Evolutionary conservation across 805 yeast species (phyloP), one percentile per base, ranked within the genome.

Genomic region (Saccharomycopsis capsularis): DNA sequence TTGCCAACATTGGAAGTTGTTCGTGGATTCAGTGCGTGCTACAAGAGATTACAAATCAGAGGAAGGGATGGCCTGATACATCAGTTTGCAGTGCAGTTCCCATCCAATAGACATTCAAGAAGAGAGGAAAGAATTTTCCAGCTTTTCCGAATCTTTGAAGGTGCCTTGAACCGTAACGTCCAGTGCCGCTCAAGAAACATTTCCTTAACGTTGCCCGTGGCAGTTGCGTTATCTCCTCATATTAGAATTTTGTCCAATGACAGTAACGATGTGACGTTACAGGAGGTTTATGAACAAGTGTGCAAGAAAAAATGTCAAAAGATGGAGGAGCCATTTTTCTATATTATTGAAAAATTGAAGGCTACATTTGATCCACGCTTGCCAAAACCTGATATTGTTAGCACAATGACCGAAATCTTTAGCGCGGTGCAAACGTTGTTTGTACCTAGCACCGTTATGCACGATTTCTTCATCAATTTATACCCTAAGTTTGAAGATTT

Each of bases 21-120:
- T 3, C 79, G 99, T 51, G 95, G 96, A 1, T 83, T 91, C 2
- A 86, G 86, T 52, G 84, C 91, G 2, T 90, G 98, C 59, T 87
- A 86, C 67, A 85, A 91, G 61, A 76, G 98, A 36, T 71, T 93
- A 50, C 83, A 85, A 43, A 86, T 95, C 39, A 78, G 96, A 42
- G 98, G 98, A 11, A 87, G 87, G 58, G 97, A 93, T 64, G 98
- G 98, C 55, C 79, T 87, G 54, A 64, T 84, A 46, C 96, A 91
- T 66, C 79, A 91, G 42, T 95, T 93, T 71, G 95, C 96, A 0
- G 95, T 93, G 19, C 99, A 93, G 68, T 89, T 85, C 64, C 99
- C 99, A 4, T 95, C 98, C 15, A 96, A 96, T 11, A 81, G 99
- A 57, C 96, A 91, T 60, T 87, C 96, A 58, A 83, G 99, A 62